Evolutionary conservation across 768 basidiomycete species (phyloP).

Genomic region (Kwoniella mangroviensis): DNA sequence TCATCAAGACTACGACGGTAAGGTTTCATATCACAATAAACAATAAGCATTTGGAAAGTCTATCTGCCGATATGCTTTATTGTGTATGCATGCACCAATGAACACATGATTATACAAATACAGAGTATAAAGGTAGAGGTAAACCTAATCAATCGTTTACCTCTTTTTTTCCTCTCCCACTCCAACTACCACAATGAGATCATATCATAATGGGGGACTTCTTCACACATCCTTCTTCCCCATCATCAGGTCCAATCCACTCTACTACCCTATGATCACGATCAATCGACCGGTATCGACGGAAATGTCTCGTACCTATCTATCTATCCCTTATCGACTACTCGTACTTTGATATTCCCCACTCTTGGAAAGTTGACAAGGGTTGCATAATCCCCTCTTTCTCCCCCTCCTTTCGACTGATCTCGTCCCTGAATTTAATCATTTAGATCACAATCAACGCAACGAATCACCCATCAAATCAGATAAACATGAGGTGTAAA

Average conservation of each 20-base stretch:
- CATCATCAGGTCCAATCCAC: not conserved
- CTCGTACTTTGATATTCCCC: not conserved
- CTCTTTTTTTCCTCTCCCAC: not conserved
- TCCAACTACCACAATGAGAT: not conserved
- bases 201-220: not conserved
- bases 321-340: not conserved
- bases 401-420: not conserved
- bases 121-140: not conserved
- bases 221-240: not conserved
- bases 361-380: not conserved
- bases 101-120: not conserved
- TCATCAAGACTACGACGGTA: no score
- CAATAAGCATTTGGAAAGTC: no score
- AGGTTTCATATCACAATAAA: no score
- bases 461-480: not conserved
- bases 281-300: not conserved
- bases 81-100: not conserved
- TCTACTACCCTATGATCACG: not conserved
- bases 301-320: not conserved
- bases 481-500: slow-evolving; percentile 8
- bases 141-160: not conserved
- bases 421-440: not conserved
- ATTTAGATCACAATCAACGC: slow-evolving; percentile 7
- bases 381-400: not conserved
- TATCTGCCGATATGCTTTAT: no score